Evolutionary conservation across 2,329 filamentous ascomycete genomes (phyloP).

Genomic region (Ophiosphaerella korrae): DNA sequence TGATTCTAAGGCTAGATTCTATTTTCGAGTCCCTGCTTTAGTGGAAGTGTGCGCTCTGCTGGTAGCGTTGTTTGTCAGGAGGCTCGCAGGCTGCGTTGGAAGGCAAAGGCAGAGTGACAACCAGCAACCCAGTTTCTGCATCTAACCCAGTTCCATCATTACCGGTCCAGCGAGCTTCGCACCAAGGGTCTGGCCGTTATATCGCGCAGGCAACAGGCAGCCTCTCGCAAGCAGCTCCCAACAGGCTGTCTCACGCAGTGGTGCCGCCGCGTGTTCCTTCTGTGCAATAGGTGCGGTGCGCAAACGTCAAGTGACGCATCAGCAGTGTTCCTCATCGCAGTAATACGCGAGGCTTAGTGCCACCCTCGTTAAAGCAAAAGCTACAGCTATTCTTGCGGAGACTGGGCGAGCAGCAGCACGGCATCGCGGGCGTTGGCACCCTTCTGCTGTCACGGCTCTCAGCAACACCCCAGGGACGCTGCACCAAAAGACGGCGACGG

Average conservation of each 20-base stretch:
- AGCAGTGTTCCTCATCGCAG: constrained; percentile 37
- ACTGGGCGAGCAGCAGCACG: constrained; percentile 29
- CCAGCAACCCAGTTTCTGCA: constrained; percentile 34
- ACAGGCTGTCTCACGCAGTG: constrained; percentile 25
- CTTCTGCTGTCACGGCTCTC: constrained; percentile 18
- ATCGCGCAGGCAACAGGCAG: constrained; percentile 28
- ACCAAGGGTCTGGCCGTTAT: constrained; percentile 23
- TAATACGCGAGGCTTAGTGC: constrained; percentile 42
- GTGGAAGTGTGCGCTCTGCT: constrained; percentile 37
- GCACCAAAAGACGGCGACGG: constrained; percentile 17
- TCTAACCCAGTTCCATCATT: constrained; percentile 41
- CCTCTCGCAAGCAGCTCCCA: constrained; percentile 24
- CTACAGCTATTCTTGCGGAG: constrained; percentile 34
- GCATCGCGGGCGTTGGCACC: constrained; percentile 33
- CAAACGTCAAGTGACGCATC: constrained; percentile 45
- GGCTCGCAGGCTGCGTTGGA: constrained; percentile 31
- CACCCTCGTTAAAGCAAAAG: constrained; percentile 35
- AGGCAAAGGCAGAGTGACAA: constrained; percentile 36
- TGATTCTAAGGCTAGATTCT: constrained; percentile 44
- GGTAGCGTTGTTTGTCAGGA: constrained; percentile 38
- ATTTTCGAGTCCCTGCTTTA: constrained; percentile 38
- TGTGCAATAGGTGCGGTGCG: constrained; percentile 44
- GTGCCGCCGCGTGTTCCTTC: constrained; percentile 24
- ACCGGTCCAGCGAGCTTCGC: constrained; percentile 28
- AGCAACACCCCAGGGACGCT: constrained; percentile 11